Percentiles rank a stretch among this genome's conserved stretches.
phyloP scores from a whole-genome alignment of 352 stramenopile species.

The Phytophthora boehmeriae region DNA sequence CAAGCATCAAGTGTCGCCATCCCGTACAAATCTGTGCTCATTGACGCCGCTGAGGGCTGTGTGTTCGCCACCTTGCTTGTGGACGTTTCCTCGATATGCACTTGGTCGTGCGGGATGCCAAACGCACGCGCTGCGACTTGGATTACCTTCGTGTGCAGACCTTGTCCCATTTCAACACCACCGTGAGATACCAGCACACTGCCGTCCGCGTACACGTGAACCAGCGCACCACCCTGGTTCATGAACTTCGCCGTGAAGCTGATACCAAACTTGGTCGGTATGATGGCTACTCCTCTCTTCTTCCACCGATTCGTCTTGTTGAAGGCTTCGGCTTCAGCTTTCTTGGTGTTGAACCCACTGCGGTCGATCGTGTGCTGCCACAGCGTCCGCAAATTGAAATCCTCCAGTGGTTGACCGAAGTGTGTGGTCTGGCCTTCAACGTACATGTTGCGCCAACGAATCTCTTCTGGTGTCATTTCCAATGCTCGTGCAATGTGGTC shows the following conservation, averaged over 20 bases:
- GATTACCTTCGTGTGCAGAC: constrained; percentile 96
- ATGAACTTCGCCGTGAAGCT: constrained; percentile 97
- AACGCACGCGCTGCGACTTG: constrained; percentile 92
- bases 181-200: constrained; percentile 96
- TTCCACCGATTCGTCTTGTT: constrained; percentile 91
- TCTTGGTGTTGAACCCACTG: constrained; percentile 74
- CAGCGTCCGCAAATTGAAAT: constrained; percentile 91
- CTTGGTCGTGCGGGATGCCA: constrained; percentile 89
- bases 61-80: constrained; percentile 96
- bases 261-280: constrained; percentile 95
- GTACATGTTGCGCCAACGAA: constrained; percentile 95
- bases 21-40: constrained; percentile 96
- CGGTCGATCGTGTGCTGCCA: constrained; percentile 80
- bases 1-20: constrained; percentile 97
- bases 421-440: constrained; percentile 87
- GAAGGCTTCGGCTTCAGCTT: constrained; percentile 80
- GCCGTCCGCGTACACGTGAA: constrained; percentile 96
- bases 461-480: constrained; percentile 61
- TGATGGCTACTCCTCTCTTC: constrained; percentile 90
- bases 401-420: constrained; percentile 92
- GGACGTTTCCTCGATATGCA: constrained; percentile 95
- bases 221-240: constrained; percentile 96
- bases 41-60: constrained; percentile 93
- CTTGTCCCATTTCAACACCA: constrained; percentile 98
- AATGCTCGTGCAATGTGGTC: constrained; percentile 93